Evolutionary conservation across 495 filamentous ascomycete species (phyloP).

Genomic region (Aspergillus funiculosus): DNA sequence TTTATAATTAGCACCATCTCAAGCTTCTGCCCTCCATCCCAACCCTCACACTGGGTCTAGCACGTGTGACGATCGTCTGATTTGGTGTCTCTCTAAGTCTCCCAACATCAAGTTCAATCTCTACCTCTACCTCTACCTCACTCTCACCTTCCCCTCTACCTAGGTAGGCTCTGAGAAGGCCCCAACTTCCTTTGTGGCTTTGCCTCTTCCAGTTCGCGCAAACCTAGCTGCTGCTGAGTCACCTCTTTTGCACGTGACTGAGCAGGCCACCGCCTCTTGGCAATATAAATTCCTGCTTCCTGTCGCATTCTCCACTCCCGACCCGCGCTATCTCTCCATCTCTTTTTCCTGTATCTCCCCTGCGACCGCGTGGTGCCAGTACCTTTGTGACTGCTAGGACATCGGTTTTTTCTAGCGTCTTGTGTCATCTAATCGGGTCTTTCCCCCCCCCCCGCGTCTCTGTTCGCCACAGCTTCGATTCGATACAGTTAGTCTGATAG

Average conservation of each 20-base stretch:
- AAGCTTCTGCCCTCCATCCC: background rate
- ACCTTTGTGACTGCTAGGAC: slow-evolving; percentile 16
- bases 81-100: slow-evolving; percentile 5
- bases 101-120: slow-evolving; percentile 5
- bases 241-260: slow-evolving; percentile 37
- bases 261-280: slow-evolving; percentile 34
- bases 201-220: slow-evolving; percentile 11
- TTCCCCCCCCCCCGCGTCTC: too few species aligned
- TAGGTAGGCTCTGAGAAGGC: too few species aligned
- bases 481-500: slow-evolving; percentile 32
- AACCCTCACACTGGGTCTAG: background rate
- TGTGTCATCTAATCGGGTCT: slow-evolving; percentile 28
- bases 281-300: slow-evolving; percentile 40
- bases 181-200: slow-evolving; percentile 15
- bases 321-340: slow-evolving; percentile 24
- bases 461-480: slow-evolving; percentile 23
- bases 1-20: slow-evolving; percentile 11
- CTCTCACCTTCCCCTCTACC: slow-evolving; percentile 13
- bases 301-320: slow-evolving; percentile 47
- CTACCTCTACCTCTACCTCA: slow-evolving; percentile 18
- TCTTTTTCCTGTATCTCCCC: slow-evolving; percentile 18
- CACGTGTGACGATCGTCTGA: slow-evolving; percentile 1
- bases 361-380: slow-evolving; percentile 18
- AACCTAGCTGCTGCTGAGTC: slow-evolving; percentile 23
- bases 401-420: slow-evolving; percentile 16